phyloP scores from a whole-genome alignment of 1,139 yeast species.

The Candida dubliniensis region DNA sequence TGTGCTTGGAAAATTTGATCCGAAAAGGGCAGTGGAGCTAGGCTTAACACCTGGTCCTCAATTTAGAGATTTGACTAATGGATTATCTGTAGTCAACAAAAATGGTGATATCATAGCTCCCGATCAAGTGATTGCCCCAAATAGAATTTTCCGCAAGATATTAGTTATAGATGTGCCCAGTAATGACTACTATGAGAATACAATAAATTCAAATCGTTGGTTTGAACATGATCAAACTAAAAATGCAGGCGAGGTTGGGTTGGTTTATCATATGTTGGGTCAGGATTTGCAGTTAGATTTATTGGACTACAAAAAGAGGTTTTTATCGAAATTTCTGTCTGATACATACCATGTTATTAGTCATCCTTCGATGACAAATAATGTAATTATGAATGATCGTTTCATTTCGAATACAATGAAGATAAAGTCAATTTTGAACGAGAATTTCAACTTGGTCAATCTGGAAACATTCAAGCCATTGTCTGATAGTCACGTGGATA shows the following conservation, averaged over 20 bases:
- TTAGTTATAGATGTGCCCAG: conserved; percentile 77
- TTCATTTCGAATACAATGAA: conserved; percentile 56
- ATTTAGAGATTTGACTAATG: conserved; percentile 60
- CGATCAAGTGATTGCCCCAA: conserved; percentile 69
- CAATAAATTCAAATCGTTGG: conserved; percentile 35
- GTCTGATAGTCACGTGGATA: conserved; percentile 16
- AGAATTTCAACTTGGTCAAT: conserved; percentile 53
- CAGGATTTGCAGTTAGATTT: conserved; percentile 53
- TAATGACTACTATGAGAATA: conserved; percentile 46
- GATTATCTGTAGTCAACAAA: conserved; percentile 55
- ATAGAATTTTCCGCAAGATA: conserved; percentile 57
- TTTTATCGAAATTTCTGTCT: conserved; percentile 50
- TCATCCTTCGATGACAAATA: conserved; percentile 63
- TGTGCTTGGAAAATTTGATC: conserved; percentile 75
- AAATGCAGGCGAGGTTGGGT: conserved; percentile 42
- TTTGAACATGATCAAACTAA: conserved; percentile 23
- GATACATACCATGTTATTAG: conserved; percentile 64
- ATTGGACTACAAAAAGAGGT: conserved; percentile 39
- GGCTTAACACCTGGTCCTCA: conserved; percentile 70
- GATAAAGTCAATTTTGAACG: conserved; percentile 55
- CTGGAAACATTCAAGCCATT: conserved; percentile 23
- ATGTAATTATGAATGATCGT: conserved; percentile 58
- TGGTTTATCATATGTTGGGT: conserved; percentile 79
- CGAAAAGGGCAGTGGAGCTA: conserved; percentile 60
- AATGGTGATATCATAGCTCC: conserved; percentile 64